These are phyloP conservation scores for Penicillium sp. DNA, from an alignment of 2,329 filamentous ascomycete species.

Conservation along the genomic window DNA sequence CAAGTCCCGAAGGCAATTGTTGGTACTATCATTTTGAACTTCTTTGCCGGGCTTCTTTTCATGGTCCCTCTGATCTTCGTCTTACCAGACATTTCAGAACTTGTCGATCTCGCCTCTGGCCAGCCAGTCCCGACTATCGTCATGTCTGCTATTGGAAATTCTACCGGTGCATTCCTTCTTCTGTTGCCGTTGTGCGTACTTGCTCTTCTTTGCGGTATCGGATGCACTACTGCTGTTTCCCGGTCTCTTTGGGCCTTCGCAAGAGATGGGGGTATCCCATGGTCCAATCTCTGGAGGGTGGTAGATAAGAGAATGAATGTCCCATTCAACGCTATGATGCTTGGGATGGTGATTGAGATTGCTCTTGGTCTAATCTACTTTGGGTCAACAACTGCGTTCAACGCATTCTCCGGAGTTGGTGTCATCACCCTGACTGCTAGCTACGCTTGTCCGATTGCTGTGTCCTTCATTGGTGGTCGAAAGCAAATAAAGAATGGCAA, in stretches of 20 bases:
- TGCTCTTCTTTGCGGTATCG: conserved; percentile 11
- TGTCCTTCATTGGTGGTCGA: conserved; percentile 58
- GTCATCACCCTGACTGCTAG: conserved; percentile 71
- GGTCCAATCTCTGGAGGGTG: conserved; percentile 60
- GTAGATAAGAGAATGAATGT: conserved; percentile 64
- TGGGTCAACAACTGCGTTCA: conserved; percentile 70
- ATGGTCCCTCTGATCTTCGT: conserved; percentile 72
- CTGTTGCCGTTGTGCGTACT: conserved; percentile 66
- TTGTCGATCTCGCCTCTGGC: conserved; percentile 64
- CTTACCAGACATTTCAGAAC: conserved; percentile 61
- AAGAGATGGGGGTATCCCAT: conserved; percentile 52
- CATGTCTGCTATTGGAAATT: conserved; percentile 68
- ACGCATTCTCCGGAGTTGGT: conserved; percentile 73
- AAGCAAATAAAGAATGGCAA: conserved; percentile 48
- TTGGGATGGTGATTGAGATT: conserved; percentile 66
- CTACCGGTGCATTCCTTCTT: conserved; percentile 68
- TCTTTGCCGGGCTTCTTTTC: conserved; percentile 63
- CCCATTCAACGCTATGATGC: conserved; percentile 64
- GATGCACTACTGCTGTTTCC: conserved; percentile 16
- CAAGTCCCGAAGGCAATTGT: conserved; percentile 70
- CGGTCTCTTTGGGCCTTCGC: conserved; percentile 16
- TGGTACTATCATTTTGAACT: conserved; percentile 62
- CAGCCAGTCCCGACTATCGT: conserved; percentile 74
- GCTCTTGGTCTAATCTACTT: conserved; percentile 74
- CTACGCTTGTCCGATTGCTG: conserved; percentile 64